Evolutionary conservation across 176 grass and related monocot species (phyloP).

Genomic region (Carex myosuroides): DNA sequence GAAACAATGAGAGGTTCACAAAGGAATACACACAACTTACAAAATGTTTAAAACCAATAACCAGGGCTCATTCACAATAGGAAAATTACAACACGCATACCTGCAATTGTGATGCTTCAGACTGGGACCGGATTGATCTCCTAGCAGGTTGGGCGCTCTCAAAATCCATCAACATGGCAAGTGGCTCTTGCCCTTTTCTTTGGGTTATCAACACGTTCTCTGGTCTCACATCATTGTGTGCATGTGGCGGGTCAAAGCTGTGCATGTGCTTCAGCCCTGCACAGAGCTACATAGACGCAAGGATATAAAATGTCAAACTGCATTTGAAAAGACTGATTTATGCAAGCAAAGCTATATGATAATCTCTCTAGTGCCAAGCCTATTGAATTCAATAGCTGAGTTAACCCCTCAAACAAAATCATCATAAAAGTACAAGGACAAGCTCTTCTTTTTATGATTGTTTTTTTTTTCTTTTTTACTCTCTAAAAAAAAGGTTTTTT

Average conservation of each 20-base stretch:
- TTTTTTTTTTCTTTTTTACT: not conserved
- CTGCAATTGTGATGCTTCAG: constrained; percentile 70
- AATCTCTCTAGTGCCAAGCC: not conserved
- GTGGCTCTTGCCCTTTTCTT: constrained; percentile 40
- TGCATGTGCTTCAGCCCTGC: constrained; percentile 82
- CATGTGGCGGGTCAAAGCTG: constrained; percentile 77
- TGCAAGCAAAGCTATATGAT: not conserved
- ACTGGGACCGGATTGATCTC: constrained; percentile 51
- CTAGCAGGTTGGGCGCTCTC: constrained; percentile 62
- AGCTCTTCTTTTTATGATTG: not conserved
- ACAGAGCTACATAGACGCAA: constrained; percentile 58
- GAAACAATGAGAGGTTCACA: not conserved
- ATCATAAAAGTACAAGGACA: not conserved
- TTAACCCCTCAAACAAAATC: not conserved
- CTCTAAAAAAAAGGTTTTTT: not conserved
- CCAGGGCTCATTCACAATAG: not conserved
- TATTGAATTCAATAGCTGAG: not conserved
- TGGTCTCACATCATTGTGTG: constrained; percentile 82
- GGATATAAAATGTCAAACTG: not conserved
- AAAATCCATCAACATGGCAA: constrained; percentile 93
- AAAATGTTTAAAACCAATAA: not conserved
- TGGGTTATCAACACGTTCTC: constrained; percentile 77
- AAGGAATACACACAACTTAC: not conserved
- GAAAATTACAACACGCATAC: constrained; percentile 17
- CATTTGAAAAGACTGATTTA: not conserved